phyloP scores from a whole-genome alignment of 2,329 filamentous ascomycete species.

The Orbilia blumenaviensis region DNA sequence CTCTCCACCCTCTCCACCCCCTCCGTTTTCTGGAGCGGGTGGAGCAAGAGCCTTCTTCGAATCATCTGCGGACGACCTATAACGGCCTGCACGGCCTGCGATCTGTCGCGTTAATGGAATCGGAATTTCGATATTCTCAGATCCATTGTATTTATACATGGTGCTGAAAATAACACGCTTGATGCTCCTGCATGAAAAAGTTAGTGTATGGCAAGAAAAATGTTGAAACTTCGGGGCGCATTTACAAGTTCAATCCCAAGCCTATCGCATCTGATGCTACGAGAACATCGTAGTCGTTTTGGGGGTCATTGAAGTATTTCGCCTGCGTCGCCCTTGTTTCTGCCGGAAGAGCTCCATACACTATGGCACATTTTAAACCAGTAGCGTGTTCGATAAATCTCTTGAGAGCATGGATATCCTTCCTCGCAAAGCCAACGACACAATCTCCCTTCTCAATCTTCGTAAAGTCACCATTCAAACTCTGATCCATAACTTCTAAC shows the following conservation, averaged over 20 bases:
- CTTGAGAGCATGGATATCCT: slow-evolving; percentile 83
- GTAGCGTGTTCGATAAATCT: slow-evolving; percentile 78
- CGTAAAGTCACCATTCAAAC: slow-evolving; percentile 71
- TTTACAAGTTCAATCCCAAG: slow-evolving; percentile 92
- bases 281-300: slow-evolving; percentile 94
- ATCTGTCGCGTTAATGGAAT: slow-evolving; percentile 93
- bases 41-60: slow-evolving; percentile 62
- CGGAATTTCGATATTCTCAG: slow-evolving; percentile 68
- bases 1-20: slow-evolving; percentile 52
- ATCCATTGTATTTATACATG: slow-evolving; percentile 75
- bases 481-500: slow-evolving; percentile 71
- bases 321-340: slow-evolving; percentile 94
- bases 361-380: slow-evolving; percentile 83
- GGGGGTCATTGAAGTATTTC: slow-evolving; percentile 88
- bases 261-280: slow-evolving; percentile 96
- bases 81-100: slow-evolving; percentile 88
- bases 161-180: slow-evolving; percentile 89
- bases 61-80: slow-evolving; percentile 70
- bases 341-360: slow-evolving; percentile 90
- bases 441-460: slow-evolving; percentile 88
- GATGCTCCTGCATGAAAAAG: slow-evolving; percentile 67
- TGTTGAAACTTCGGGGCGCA: slow-evolving; percentile 7
- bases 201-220: slow-evolving; percentile 7
- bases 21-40: slow-evolving; percentile 2
- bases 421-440: slow-evolving; percentile 83